Conservation (phyloP, 2,329 filamentous ascomycete genomes). For the Clonostachys chloroleuca region DNA sequence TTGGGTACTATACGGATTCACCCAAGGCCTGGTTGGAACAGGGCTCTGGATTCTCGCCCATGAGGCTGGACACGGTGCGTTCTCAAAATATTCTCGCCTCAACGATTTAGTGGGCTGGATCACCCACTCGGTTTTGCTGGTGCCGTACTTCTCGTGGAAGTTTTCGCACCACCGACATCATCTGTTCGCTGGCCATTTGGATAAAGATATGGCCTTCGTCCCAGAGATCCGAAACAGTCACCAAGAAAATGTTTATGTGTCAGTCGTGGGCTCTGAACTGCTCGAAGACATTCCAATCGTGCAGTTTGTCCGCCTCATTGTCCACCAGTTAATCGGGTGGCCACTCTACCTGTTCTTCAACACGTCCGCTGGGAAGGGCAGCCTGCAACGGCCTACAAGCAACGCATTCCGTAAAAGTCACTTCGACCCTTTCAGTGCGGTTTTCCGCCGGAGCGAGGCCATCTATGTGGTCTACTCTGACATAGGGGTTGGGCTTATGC, state of each 20-base stretch:
- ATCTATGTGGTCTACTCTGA: conserved; percentile 54
- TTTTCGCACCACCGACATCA: conserved; percentile 68
- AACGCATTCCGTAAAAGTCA: conserved; percentile 35
- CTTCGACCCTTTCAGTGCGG: conserved; percentile 56
- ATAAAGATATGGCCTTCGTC: conserved; percentile 63
- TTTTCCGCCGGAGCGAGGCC: conserved; percentile 55
- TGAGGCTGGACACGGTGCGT: conserved; percentile 68
- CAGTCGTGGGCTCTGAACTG: conserved; percentile 24
- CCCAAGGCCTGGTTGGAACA: conserved; percentile 62
- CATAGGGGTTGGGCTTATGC: conserved; percentile 50
- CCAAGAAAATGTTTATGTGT: conserved; percentile 14
- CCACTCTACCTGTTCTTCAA: conserved; percentile 61
- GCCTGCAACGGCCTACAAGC: conserved; percentile 36
- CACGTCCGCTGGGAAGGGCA: conserved; percentile 41
- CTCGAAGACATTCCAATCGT: conserved; percentile 59
- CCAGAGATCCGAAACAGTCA: conserved; percentile 37
- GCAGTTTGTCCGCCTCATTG: conserved; percentile 48
- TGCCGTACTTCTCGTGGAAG: conserved; percentile 72
- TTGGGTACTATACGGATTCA: conserved; percentile 57
- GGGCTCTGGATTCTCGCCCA: conserved; percentile 69
- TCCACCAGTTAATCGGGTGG: conserved; percentile 63
- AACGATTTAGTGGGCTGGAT: conserved; percentile 61
- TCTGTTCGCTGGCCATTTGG: conserved; percentile 62
- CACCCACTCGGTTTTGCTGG: conserved; percentile 59
- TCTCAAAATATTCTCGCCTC: conserved; percentile 49